These are phyloP conservation scores for Hypsizygus marmoreus DNA, from an alignment of 768 basidiomycete species.

Conservation along the genomic window DNA sequence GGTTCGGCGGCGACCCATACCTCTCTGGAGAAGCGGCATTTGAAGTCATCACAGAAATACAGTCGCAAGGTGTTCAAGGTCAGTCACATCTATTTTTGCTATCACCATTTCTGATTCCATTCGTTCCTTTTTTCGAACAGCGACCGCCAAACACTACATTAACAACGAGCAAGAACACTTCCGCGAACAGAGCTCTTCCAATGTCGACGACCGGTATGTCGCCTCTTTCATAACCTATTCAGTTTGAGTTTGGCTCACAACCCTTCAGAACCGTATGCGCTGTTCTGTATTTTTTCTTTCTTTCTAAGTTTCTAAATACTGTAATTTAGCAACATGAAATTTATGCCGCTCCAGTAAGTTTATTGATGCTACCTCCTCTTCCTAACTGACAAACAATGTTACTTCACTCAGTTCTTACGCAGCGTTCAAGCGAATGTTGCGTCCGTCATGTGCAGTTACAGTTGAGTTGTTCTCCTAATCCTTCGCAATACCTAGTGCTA, in stretches of 20 bases:
- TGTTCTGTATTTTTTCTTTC: not conserved
- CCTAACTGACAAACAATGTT: not conserved
- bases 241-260: not conserved
- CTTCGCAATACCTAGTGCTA: too few species aligned
- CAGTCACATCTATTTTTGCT: not conserved
- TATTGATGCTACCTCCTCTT: not conserved
- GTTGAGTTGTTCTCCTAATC: too few species aligned
- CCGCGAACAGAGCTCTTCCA: constrained; percentile 40
- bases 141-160: constrained; percentile 46
- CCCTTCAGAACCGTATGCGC: constrained; percentile 33
- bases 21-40: constrained; percentile 57
- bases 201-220: constrained; percentile 44
- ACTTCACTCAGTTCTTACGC: constrained; percentile 43
- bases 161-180: constrained; percentile 55
- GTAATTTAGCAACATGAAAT: constrained; percentile 51
- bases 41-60: constrained; percentile 52
- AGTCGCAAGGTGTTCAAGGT: constrained; percentile 54
- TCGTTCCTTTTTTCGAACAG: constrained; percentile 17
- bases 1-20: constrained; percentile 56
- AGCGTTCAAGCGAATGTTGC: constrained; percentile 68
- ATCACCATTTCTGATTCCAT: not conserved
- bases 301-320: not conserved
- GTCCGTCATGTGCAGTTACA: constrained; percentile 68
- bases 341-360: constrained; percentile 50
- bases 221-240: not conserved